Evolutionary conservation across 345 rosid genomes (phyloP).

Genomic region (Mangifera indica): DNA sequence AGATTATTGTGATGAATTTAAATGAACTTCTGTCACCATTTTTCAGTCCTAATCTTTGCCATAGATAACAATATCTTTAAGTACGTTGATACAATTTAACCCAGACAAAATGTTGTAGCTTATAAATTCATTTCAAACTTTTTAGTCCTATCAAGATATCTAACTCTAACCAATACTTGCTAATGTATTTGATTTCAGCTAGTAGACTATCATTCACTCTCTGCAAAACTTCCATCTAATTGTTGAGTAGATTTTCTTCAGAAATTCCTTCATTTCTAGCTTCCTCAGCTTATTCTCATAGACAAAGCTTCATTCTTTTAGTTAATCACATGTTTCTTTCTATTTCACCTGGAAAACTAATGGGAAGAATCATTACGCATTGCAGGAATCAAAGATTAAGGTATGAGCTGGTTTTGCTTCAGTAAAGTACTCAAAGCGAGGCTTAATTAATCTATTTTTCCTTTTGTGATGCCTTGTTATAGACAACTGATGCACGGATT

Average conservation of each 20-base stretch:
- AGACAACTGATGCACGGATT: too few relatives aligned
- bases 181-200: too few relatives aligned
- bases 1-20: constrained; percentile 35
- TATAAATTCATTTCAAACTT: too few relatives aligned
- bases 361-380: not conserved
- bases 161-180: not conserved
- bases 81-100: not conserved
- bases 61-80: too few relatives aligned
- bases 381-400: not conserved
- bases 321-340: too few relatives aligned
- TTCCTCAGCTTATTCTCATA: too few relatives aligned
- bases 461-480: not conserved
- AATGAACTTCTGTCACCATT: not conserved
- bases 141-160: not conserved
- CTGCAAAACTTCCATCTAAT: too few relatives aligned
- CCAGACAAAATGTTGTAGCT: not conserved
- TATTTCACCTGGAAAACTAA: too few relatives aligned
- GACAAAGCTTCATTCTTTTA: too few relatives aligned
- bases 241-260: too few relatives aligned
- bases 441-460: not conserved
- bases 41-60: not conserved
- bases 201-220: too few relatives aligned
- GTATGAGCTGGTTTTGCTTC: not conserved
- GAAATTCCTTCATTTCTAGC: too few relatives aligned
- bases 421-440: not conserved